Conservation (phyloP, 1,284 basidiomycete species). For the Apiotrichum mycotoxinovorans region DNA sequence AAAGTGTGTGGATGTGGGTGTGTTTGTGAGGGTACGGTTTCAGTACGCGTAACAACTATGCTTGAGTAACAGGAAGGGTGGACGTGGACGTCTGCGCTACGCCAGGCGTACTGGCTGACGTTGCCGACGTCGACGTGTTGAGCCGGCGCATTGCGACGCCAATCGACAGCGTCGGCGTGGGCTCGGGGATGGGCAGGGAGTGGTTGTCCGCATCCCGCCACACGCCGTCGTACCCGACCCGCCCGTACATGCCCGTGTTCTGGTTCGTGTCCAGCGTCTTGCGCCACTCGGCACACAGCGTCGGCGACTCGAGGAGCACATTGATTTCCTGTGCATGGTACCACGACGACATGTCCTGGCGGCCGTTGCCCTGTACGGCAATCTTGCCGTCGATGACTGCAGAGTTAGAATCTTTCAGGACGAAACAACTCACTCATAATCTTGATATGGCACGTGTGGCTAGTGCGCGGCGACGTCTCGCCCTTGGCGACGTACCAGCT, state of each 20-base stretch:
- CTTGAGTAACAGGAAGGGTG: too few relatives aligned
- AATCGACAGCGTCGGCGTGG: constrained; percentile 3
- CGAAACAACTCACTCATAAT: constrained; percentile 55
- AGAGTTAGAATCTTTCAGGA: background rate
- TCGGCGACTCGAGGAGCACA: constrained; percentile 61
- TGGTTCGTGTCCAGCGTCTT: constrained; percentile 62
- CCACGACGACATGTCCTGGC: constrained; percentile 62
- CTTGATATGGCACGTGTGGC: constrained; percentile 62
- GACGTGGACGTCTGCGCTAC: too few relatives aligned
- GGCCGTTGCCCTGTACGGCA: constrained; percentile 54
- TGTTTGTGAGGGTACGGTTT: too few relatives aligned
- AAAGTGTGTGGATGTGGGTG: too few relatives aligned
- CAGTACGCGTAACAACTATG: too few relatives aligned
- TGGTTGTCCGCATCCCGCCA: constrained; percentile 33
- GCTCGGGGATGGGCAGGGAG: constrained; percentile 8
- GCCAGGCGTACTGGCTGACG: too few relatives aligned
- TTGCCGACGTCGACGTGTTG: background rate
- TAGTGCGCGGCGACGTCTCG: constrained; percentile 61
- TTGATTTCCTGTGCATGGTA: constrained; percentile 72
- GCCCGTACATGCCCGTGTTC: constrained; percentile 62
- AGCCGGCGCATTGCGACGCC: background rate
- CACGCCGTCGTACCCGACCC: constrained; percentile 27
- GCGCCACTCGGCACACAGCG: constrained; percentile 61
- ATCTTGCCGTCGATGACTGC: constrained; percentile 58
- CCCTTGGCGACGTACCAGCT: constrained; percentile 60